Evolutionary conservation across 1,139 yeast genomes (phyloP).

Genomic region (Chernovozyma aurita): DNA sequence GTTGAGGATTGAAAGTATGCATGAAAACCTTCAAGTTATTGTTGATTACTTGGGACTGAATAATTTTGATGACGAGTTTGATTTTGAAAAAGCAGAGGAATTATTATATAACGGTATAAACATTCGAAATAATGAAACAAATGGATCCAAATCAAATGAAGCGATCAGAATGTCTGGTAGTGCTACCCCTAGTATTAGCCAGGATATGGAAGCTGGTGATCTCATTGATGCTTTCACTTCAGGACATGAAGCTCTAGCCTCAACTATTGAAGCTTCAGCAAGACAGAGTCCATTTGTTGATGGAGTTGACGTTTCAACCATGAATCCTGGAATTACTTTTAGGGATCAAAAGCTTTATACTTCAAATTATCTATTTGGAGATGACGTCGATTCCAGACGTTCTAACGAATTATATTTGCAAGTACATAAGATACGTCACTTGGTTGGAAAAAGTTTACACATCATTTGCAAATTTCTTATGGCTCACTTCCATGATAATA

Average conservation of each 20-base stretch:
- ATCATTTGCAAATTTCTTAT: constrained; percentile 48
- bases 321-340: constrained; percentile 48
- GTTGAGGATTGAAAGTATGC: constrained; percentile 25
- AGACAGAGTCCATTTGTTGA: constrained; percentile 41
- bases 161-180: not conserved
- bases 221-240: constrained; percentile 1
- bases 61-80: constrained; percentile 15
- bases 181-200: constrained; percentile 2
- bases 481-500: constrained; percentile 57
- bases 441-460: constrained; percentile 68
- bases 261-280: constrained; percentile 25
- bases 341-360: constrained; percentile 59
- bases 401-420: constrained; percentile 50
- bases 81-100: constrained; percentile 14
- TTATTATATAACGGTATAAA: not conserved
- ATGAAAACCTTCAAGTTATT: constrained; percentile 34
- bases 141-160: constrained; percentile 4
- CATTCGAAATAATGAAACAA: constrained; percentile 11
- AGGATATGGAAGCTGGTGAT: not conserved
- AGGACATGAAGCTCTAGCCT: constrained; percentile 12
- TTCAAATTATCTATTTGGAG: constrained; percentile 54
- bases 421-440: constrained; percentile 58
- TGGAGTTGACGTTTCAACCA: constrained; percentile 40
- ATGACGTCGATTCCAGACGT: constrained; percentile 43
- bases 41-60: constrained; percentile 34